A percentile compares a stretch with the other conserved stretches of the same genome.
Conservation (phyloP, 768 basidiomycete species). For the Mycena belliarum region DNA sequence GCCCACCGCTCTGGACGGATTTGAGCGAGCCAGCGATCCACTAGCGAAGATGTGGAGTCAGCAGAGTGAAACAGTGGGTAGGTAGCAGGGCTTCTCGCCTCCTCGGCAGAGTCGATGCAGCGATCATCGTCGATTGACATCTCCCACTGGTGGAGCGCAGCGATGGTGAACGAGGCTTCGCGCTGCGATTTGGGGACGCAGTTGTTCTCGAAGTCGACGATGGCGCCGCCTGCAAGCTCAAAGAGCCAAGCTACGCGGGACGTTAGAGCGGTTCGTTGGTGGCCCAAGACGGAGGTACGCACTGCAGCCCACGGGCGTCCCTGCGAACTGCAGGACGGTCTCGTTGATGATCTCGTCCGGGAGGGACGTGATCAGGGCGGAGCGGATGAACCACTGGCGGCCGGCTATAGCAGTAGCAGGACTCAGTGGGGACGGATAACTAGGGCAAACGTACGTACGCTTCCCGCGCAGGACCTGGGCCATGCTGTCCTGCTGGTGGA, state of each 20-base stretch:
- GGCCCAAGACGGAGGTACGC: conserved; percentile 33
- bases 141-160: conserved; percentile 92
- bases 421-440: background rate
- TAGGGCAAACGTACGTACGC: conserved; percentile 41
- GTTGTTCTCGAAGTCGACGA: conserved; percentile 69
- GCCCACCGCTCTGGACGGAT: conserved; percentile 74
- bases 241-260: conserved; percentile 82
- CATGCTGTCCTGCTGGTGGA: conserved; percentile 89
- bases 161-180: conserved; percentile 80
- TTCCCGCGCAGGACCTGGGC: conserved; percentile 86
- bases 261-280: too few species aligned
- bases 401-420: conserved; percentile 62
- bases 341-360: conserved; percentile 85
- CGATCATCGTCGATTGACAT: conserved; percentile 77
- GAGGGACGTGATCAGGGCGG: conserved; percentile 77
- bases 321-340: conserved; percentile 78
- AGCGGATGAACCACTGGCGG: conserved; percentile 90
- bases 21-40: conserved; percentile 81
- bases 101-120: conserved; percentile 83
- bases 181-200: conserved; percentile 80
- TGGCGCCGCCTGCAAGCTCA: conserved; percentile 84
- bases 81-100: conserved; percentile 42
- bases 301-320: conserved; percentile 92
- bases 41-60: conserved; percentile 35
- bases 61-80: background rate